Evolutionary conservation across 108 stramenopile species (phyloP).

Genomic region (Epithemia pelagica): DNA sequence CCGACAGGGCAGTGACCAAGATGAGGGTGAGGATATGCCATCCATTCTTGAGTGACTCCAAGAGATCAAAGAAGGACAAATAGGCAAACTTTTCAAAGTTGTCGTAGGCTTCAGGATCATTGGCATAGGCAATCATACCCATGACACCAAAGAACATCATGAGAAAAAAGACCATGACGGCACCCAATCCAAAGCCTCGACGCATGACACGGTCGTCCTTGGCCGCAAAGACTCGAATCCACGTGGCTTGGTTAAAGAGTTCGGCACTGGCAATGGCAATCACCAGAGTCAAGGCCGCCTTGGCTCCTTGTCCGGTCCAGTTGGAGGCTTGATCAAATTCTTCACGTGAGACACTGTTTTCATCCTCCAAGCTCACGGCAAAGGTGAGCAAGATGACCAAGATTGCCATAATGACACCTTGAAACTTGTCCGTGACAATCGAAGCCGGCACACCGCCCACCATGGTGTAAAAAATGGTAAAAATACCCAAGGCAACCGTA

Average conservation of each 20-base stretch:
- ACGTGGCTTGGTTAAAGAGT: slow-evolving; percentile 69
- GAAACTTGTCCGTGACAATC: slow-evolving; percentile 71
- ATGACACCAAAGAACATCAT: slow-evolving; percentile 85
- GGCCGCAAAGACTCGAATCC: slow-evolving; percentile 80
- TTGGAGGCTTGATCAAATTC: slow-evolving; percentile 58
- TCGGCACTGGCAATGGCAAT: slow-evolving; percentile 63
- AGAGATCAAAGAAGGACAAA: slow-evolving; percentile 68
- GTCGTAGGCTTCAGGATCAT: slow-evolving; percentile 54
- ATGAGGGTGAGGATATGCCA: slow-evolving; percentile 68
- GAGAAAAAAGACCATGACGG: slow-evolving; percentile 48
- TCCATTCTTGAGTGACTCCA: slow-evolving; percentile 40
- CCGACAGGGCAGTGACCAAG: slow-evolving; percentile 56
- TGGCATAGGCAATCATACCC: slow-evolving; percentile 75
- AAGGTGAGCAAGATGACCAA: slow-evolving; percentile 57
- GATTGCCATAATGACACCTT: slow-evolving; percentile 52
- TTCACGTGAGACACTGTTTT: slow-evolving; percentile 44
- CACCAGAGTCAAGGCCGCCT: slow-evolving; percentile 54
- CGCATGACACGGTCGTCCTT: slow-evolving; percentile 40
- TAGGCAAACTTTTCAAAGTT: slow-evolving; percentile 51
- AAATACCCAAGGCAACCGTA: slow-evolving; percentile 42
- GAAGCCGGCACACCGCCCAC: slow-evolving; percentile 63
- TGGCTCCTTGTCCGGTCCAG: slow-evolving; percentile 57
- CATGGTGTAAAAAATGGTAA: slow-evolving; percentile 62
- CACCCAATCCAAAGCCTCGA: slow-evolving; percentile 52
- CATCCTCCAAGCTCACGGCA: slow-evolving; percentile 38